Evolutionary conservation across 805 yeast species (phyloP).

Genomic region (Saccharomycopsis sp.): DNA sequence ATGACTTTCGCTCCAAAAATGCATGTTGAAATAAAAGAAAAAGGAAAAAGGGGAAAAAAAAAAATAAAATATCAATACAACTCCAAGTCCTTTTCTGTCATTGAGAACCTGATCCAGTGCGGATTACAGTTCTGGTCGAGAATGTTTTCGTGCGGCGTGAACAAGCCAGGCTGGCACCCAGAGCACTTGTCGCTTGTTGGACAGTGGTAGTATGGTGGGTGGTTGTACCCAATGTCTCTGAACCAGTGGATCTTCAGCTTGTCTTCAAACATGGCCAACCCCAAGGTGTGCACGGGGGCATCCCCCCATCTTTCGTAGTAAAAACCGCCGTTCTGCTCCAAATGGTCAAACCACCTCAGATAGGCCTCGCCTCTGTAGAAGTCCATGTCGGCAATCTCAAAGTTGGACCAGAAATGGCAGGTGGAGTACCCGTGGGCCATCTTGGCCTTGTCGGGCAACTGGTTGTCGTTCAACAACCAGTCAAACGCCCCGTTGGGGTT

Average conservation of each 20-base stretch:
- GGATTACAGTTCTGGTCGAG: slow-evolving; percentile 65
- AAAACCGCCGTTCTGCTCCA: slow-evolving; percentile 72
- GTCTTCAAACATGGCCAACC: slow-evolving; percentile 62
- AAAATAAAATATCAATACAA: slow-evolving; percentile 14
- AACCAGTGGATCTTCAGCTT: slow-evolving; percentile 74
- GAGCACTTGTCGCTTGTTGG: slow-evolving; percentile 50
- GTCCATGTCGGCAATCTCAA: slow-evolving; percentile 79
- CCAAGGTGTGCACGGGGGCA: slow-evolving; percentile 81
- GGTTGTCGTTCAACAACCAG: slow-evolving; percentile 43
- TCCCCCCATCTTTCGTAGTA: slow-evolving; percentile 93
- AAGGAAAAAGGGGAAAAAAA: no score
- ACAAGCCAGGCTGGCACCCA: slow-evolving; percentile 46
- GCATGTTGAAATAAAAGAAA: no score
- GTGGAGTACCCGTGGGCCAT: slow-evolving; percentile 40
- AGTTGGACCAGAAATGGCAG: slow-evolving; percentile 89
- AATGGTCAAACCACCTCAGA: slow-evolving; percentile 47
- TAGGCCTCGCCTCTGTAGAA: slow-evolving; percentile 67
- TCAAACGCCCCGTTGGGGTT: slow-evolving; percentile 45
- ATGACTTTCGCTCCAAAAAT: no score
- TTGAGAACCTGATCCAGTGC: slow-evolving; percentile 50
- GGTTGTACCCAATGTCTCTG: slow-evolving; percentile 72
- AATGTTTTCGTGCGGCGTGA: slow-evolving; percentile 43
- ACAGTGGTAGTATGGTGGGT: slow-evolving; percentile 68
- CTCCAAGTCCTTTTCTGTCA: slow-evolving; percentile 26
- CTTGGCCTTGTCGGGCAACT: slow-evolving; percentile 41